Conservation (phyloP, 129 eudicot genomes). For the Sambucus nigra region DNA sequence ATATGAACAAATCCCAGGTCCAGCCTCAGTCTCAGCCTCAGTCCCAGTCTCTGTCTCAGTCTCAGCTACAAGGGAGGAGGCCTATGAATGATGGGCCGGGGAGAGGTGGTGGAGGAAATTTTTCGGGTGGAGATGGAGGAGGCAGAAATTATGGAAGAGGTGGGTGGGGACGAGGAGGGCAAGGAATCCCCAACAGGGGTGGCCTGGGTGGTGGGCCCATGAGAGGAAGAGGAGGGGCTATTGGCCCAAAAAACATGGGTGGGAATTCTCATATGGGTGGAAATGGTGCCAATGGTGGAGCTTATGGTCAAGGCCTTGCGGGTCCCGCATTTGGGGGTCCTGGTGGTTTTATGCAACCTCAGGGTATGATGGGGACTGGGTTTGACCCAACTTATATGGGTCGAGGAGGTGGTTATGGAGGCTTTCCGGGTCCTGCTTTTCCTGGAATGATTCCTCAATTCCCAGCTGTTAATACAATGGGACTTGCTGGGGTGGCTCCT, state of each 20-base stretch:
- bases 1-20: slow-evolving; percentile 52
- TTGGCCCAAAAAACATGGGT: slow-evolving; percentile 53
- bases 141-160: slow-evolving; percentile 84
- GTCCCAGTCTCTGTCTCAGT: too few relatives aligned
- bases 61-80: slow-evolving; percentile 69
- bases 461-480: slow-evolving; percentile 81
- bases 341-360: slow-evolving; percentile 87
- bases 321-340: slow-evolving; percentile 82
- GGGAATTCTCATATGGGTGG: slow-evolving; percentile 56
- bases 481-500: slow-evolving; percentile 90
- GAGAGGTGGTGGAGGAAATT: slow-evolving; percentile 63
- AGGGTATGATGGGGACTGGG: slow-evolving; percentile 91
- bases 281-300: slow-evolving; percentile 43
- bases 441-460: slow-evolving; percentile 91
- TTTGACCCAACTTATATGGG: slow-evolving; percentile 89
- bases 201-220: slow-evolving; percentile 53
- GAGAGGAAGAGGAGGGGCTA: slow-evolving; percentile 67
- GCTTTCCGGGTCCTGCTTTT: slow-evolving; percentile 72
- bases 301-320: slow-evolving; percentile 52
- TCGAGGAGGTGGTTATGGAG: slow-evolving; percentile 89
- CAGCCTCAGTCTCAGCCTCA: slow-evolving; percentile 65
- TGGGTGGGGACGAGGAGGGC: slow-evolving; percentile 75
- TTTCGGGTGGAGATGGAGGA: slow-evolving; percentile 54
- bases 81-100: slow-evolving; percentile 63
- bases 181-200: slow-evolving; percentile 40